Conservation (phyloP, 2,329 filamentous ascomycete genomes). For the Phialophora verrucosa region DNA sequence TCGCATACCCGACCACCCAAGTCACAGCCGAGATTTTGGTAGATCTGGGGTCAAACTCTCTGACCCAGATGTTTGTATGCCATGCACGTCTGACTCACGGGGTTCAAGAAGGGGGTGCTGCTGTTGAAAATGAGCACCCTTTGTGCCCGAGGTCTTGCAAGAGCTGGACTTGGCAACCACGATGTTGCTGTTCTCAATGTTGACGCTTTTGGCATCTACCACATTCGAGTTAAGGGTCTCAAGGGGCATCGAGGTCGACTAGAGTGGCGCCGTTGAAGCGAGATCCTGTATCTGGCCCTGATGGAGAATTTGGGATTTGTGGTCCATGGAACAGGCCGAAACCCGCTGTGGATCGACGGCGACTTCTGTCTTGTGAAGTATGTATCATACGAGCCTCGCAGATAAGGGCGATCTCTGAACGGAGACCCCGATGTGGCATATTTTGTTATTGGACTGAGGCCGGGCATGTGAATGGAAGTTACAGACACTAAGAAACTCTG, state of each 20-base stretch:
- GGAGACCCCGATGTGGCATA: not conserved
- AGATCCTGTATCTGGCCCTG: not conserved
- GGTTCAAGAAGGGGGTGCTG: not conserved
- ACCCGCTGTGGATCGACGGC: not conserved
- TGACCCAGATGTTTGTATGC: not conserved
- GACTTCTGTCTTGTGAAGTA: not conserved
- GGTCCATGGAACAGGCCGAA: not conserved
- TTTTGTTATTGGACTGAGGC: not conserved
- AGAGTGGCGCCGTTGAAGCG: not conserved
- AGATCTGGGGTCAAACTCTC: conserved; percentile 1
- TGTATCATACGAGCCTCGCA: not conserved
- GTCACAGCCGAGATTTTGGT: not conserved
- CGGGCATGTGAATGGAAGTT: no score
- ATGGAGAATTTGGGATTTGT: not conserved
- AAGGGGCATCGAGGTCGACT: not conserved
- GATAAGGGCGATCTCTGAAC: not conserved
- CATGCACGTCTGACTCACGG: not conserved
- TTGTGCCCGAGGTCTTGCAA: not conserved
- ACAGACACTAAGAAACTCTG: not conserved
- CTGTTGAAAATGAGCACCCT: not conserved
- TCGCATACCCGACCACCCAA: not conserved
- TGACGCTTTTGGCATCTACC: not conserved
- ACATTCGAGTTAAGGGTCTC: not conserved
- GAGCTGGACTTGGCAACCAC: not conserved
- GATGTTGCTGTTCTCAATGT: not conserved